phyloP scores from a whole-genome alignment of 1,284 basidiomycete genomes.

The Sanghuangporus baumii region DNA sequence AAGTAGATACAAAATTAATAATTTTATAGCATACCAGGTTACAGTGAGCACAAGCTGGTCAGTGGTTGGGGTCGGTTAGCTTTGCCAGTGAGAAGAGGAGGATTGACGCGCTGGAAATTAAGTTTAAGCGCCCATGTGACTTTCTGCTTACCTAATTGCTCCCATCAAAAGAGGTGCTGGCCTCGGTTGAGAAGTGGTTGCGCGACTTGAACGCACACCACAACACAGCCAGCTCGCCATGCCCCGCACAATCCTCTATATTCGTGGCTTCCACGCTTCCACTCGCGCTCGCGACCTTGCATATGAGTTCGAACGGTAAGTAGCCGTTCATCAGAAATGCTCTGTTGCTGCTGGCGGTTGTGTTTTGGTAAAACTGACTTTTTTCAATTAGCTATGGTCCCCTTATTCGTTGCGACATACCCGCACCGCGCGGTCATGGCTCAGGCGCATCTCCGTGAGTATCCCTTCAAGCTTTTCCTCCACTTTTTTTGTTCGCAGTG shows the following conservation, averaged over 20 bases:
- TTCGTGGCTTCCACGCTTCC: conserved; percentile 75
- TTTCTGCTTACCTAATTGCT: neutral
- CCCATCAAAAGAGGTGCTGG: neutral
- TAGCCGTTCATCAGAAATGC: conserved; percentile 3
- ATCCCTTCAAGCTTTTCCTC: conserved; percentile 14
- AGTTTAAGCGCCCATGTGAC: neutral
- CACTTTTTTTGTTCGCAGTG: conserved; percentile 28
- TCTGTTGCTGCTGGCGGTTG: neutral
- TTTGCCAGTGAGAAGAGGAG: too few relatives aligned
- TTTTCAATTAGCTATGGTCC: conserved; percentile 55
- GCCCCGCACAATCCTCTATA: conserved; percentile 76
- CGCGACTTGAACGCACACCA: neutral
- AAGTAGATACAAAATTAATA: neutral
- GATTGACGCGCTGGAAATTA: neutral
- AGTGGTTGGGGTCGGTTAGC: neutral
- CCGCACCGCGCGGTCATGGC: conserved; percentile 73
- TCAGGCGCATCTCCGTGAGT: conserved; percentile 76
- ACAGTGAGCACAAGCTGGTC: neutral
- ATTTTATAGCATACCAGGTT: neutral
- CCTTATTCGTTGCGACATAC: conserved; percentile 83
- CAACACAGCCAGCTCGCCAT: conserved; percentile 26
- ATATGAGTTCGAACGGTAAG: conserved; percentile 82
- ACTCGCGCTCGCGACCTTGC: conserved; percentile 81
- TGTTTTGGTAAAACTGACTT: conserved; percentile 7
- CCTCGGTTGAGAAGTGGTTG: neutral